Conservation (phyloP, 306 rosid species). For the Notholithocarpus densiflorus region DNA sequence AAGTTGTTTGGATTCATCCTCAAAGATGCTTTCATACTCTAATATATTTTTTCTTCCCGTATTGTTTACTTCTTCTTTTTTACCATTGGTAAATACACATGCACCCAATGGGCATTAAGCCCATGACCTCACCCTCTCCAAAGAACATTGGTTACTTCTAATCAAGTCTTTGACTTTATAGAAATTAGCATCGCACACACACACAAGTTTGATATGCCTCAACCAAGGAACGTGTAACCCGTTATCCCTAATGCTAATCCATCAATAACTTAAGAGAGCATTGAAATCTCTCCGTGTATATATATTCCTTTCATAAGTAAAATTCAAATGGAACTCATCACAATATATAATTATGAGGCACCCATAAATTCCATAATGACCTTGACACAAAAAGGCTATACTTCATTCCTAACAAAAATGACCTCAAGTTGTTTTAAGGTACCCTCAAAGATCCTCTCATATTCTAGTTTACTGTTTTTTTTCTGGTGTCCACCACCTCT, state of each 20-base stretch:
- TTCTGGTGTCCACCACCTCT: not conserved
- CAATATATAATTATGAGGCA: not conserved
- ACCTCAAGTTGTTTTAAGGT: not conserved
- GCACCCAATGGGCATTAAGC: no score
- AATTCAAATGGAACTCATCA: no score
- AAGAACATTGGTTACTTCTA: not conserved
- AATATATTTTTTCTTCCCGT: not conserved
- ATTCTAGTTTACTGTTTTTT: not conserved
- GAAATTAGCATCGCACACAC: not conserved
- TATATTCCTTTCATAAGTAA: no score
- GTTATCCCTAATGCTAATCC: not conserved
- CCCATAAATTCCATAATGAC: not conserved
- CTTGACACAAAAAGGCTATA: not conserved
- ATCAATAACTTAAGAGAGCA: not conserved
- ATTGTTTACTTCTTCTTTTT: no score
- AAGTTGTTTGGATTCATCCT: not conserved
- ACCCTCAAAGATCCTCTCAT: not conserved
- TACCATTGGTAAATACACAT: no score
- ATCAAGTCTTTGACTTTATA: not conserved
- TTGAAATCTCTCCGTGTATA: not conserved
- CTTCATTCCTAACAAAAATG: not conserved
- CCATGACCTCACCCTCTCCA: no score
- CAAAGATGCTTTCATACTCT: slow-evolving; percentile 1
- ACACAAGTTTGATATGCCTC: not conserved
- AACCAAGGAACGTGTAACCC: not conserved